Evolutionary conservation across 768 basidiomycete species (phyloP), one percentile per base, ranked within the genome.

Genomic region (Suillus placidus): DNA sequence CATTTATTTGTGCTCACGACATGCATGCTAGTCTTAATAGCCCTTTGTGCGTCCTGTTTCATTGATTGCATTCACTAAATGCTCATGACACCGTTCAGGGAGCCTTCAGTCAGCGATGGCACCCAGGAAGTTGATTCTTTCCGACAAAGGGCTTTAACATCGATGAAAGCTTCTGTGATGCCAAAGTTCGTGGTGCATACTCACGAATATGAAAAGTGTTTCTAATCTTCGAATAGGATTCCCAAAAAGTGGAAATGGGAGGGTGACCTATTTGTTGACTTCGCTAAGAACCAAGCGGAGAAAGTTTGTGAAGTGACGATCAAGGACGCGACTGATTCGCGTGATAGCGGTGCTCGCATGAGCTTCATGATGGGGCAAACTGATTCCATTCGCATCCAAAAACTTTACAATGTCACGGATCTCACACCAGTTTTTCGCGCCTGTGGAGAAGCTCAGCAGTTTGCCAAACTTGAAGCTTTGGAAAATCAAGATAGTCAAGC

Each of bases 171-270:
- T 60, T 49, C 34, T 1, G 40, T 66, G 16, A 67, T 75, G 63
- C n/a, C 69, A 51, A 76, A 78, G 75, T 69, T 75, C 71, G 73
- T 56, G 42, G 71, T 73, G 67, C 60, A 30, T 26, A 38, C 13
- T 52, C 38, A 34, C 57, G 35, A 20, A 47, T 54, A 2, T 51
- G 47, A 49, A 49, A 26, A 13, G 16, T 32, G 35, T 20, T 43
- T 35, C 66, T 73, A 2, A 73, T 45, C 45, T 60, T 49, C 10
- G 6, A 30, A 42, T 63, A 90, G 88, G 67, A 84, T 87, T 47
- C 79, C 79, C 26, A 87, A 86, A 71, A 84, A 84, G 62, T 92
- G 85, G 85, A 86, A 80, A 67, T 91, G 91, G 90, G 77, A 80
- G 43, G 90, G 89, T 30, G 77, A 84, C 26, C 77, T 91, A 35